phyloP scores from a whole-genome alignment of 2,329 filamentous ascomycete species.

The Macroventuria anomochaeta region DNA sequence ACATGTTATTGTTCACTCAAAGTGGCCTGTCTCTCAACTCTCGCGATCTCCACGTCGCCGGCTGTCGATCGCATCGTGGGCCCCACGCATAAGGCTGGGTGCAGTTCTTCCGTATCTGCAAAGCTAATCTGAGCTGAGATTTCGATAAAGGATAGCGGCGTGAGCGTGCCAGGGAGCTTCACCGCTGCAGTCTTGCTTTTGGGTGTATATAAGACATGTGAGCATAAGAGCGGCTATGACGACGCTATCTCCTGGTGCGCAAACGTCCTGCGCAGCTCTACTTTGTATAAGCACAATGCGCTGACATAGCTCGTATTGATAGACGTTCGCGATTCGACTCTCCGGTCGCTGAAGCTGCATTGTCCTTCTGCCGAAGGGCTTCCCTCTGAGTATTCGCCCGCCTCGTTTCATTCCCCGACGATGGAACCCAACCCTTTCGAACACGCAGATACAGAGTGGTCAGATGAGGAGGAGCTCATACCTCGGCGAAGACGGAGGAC shows the following conservation, averaged over 20 bases:
- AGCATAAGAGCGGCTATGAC: constrained; percentile 28
- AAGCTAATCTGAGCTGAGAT: constrained; percentile 14
- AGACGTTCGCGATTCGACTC: constrained; percentile 48
- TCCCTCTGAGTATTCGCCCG: constrained; percentile 28
- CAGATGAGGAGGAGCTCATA: constrained; percentile 47
- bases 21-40: neutral
- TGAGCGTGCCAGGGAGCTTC: constrained; percentile 11
- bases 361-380: constrained; percentile 48
- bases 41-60: constrained; percentile 9
- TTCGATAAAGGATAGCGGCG: constrained; percentile 5
- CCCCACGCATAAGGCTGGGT: constrained; percentile 13
- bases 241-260: constrained; percentile 37
- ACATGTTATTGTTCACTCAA: constrained; percentile 6
- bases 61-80: constrained; percentile 14
- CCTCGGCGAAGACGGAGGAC: constrained; percentile 38
- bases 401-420: constrained; percentile 23
- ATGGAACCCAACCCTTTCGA: constrained; percentile 39
- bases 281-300: constrained; percentile 17
- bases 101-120: constrained; percentile 5
- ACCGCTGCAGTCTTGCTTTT: constrained; percentile 10
- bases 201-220: constrained; percentile 19
- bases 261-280: constrained; percentile 12
- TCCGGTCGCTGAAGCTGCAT: constrained; percentile 45
- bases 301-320: constrained; percentile 30
- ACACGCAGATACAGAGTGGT: constrained; percentile 46